Conservation (phyloP, 306 rosid genomes). For the Pachyrhizus erosus region DNA sequence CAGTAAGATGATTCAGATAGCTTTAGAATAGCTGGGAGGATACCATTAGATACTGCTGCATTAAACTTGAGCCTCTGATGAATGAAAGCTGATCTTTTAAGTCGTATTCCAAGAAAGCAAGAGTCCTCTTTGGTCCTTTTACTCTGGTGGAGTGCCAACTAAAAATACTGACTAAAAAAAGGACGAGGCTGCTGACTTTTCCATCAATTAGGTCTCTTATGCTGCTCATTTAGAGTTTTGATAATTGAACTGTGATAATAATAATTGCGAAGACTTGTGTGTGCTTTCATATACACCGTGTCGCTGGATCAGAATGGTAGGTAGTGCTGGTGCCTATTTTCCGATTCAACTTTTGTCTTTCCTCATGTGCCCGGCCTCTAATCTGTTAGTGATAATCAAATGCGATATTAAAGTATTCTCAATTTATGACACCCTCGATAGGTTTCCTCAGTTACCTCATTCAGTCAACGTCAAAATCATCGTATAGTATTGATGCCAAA, state of each 20-base stretch:
- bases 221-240: slow-evolving; percentile 27
- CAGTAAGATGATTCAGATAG: slow-evolving; percentile 28
- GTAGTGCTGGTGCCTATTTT: slow-evolving; percentile 45
- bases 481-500: slow-evolving; percentile 1
- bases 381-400: slow-evolving; percentile 16
- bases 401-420: slow-evolving; percentile 10
- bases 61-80: slow-evolving; percentile 22
- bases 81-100: not conserved
- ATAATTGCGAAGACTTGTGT: slow-evolving; percentile 46
- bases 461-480: slow-evolving; percentile 12
- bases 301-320: slow-evolving; percentile 14
- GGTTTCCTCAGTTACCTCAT: slow-evolving; percentile 15
- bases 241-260: slow-evolving; percentile 42
- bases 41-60: slow-evolving; percentile 7
- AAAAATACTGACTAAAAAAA: slow-evolving; percentile 40
- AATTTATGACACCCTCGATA: slow-evolving; percentile 4
- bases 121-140: slow-evolving; percentile 51
- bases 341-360: not conserved
- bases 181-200: slow-evolving; percentile 56
- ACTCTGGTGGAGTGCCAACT: slow-evolving; percentile 50
- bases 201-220: slow-evolving; percentile 30
- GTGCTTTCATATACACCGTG: slow-evolving; percentile 31
- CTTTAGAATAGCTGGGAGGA: not conserved
- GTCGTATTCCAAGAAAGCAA: not conserved
- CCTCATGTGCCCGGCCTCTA: slow-evolving; percentile 41